Percentiles rank a stretch among this genome's conserved stretches.
Conservation (phyloP, 805 yeast species). For the Saturnispora sekii region DNA sequence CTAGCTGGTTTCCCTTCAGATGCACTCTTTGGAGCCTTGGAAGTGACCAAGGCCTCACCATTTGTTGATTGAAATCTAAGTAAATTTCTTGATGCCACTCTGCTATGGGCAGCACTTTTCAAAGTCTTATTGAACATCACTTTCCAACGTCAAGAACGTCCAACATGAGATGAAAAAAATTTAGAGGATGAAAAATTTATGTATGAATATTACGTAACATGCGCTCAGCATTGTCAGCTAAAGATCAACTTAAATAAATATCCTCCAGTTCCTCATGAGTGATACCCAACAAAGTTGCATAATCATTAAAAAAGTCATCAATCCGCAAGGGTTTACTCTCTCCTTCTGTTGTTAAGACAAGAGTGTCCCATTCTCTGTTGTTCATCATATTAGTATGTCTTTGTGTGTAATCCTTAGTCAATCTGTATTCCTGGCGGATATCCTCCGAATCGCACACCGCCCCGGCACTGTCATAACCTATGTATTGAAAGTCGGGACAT, state of each 20-base stretch:
- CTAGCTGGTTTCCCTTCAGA: neutral
- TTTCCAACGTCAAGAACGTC: neutral
- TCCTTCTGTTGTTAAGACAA: constrained; percentile 11
- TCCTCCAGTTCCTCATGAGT: constrained; percentile 6
- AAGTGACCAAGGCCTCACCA: too few relatives aligned
- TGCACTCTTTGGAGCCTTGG: too few relatives aligned
- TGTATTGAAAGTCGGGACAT: constrained; percentile 19
- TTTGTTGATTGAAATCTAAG: constrained; percentile 1
- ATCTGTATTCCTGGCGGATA: constrained; percentile 24
- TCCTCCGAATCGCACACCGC: constrained; percentile 23
- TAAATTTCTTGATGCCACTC: neutral
- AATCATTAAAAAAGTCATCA: constrained; percentile 20
- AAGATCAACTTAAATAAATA: constrained; percentile 2
- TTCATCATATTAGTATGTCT: constrained; percentile 17
- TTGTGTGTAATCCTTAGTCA: constrained; percentile 23
- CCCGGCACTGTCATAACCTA: constrained; percentile 13
- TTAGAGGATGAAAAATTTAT: neutral
- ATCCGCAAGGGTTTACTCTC: constrained; percentile 23
- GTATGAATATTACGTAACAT: too few relatives aligned
- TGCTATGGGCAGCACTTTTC: neutral
- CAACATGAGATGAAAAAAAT: neutral
- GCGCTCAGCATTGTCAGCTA: neutral
- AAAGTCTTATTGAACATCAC: neutral
- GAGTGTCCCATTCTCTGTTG: constrained; percentile 3
- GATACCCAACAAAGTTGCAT: constrained; percentile 15